phyloP scores from a whole-genome alignment of 148 eudicot species.

The Rhododendron molle region DNA sequence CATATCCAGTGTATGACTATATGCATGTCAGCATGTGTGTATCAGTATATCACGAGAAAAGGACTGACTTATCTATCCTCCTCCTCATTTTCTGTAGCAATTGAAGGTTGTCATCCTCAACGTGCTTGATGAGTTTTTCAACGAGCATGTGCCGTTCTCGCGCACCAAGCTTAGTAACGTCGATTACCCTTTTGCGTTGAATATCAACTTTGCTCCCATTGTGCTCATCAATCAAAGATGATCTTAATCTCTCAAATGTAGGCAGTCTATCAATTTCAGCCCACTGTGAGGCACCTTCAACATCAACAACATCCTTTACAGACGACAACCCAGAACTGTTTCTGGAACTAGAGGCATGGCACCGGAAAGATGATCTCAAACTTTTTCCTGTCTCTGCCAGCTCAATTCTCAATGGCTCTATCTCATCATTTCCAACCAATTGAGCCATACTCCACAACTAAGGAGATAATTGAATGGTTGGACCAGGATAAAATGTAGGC shows the following conservation, averaged over 20 bases:
- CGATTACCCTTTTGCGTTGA: slow-evolving; percentile 46
- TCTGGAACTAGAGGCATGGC: slow-evolving; percentile 30
- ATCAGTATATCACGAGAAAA: background rate
- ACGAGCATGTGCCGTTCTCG: slow-evolving; percentile 56
- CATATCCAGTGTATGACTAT: background rate
- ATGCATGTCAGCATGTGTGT: no score
- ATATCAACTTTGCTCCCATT: slow-evolving; percentile 23
- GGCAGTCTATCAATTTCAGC: slow-evolving; percentile 67
- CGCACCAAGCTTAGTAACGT: slow-evolving; percentile 67
- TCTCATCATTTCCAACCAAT: slow-evolving; percentile 27
- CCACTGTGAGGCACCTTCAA: slow-evolving; percentile 41
- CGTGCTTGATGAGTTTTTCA: slow-evolving; percentile 73
- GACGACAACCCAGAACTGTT: slow-evolving; percentile 27
- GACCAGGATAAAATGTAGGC: background rate
- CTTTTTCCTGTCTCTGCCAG: slow-evolving; percentile 42
- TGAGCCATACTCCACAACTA: slow-evolving; percentile 32
- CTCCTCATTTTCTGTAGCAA: slow-evolving; percentile 64
- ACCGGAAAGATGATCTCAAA: slow-evolving; percentile 35
- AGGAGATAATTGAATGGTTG: background rate
- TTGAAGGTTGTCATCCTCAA: slow-evolving; percentile 71
- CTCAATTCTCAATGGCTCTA: slow-evolving; percentile 35
- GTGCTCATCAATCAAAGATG: slow-evolving; percentile 49
- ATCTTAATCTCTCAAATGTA: slow-evolving; percentile 55
- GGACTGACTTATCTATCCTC: slow-evolving; percentile 65
- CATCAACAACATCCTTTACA: no score